These are phyloP conservation scores for Coniochaeta sp. DNA, from an alignment of 2,329 filamentous ascomycete genomes.

Conservation along the genomic window DNA sequence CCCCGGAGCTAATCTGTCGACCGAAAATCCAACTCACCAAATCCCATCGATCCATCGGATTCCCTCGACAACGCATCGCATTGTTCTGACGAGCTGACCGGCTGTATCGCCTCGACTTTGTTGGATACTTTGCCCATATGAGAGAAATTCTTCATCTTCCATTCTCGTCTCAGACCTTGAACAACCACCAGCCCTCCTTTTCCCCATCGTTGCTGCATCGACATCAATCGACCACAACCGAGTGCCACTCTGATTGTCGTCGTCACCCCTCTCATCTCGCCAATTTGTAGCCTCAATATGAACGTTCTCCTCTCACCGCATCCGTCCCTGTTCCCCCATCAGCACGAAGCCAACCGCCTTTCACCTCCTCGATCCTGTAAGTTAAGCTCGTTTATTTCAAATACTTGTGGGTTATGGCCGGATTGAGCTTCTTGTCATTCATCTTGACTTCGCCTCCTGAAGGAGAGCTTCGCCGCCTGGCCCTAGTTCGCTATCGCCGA, in stretches of 20 bases:
- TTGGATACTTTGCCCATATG: neutral
- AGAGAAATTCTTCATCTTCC: too few species aligned
- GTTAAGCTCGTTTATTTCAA: conserved; percentile 19
- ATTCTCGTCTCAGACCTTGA: neutral
- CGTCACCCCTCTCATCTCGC: neutral
- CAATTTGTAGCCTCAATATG: conserved; percentile 32
- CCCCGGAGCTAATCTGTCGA: neutral
- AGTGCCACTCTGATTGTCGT: neutral
- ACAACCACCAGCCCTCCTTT: neutral
- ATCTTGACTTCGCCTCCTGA: too few species aligned
- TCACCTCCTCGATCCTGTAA: conserved; percentile 49
- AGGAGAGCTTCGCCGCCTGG: too few species aligned
- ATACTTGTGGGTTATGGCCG: neutral
- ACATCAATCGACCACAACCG: neutral
- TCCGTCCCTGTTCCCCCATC: conserved; percentile 50
- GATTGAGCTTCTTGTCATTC: too few species aligned
- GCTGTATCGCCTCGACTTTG: neutral
- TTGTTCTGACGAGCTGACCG: neutral
- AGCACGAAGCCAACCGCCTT: conserved; percentile 46
- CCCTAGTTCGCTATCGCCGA: too few species aligned
- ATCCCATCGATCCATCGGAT: neutral
- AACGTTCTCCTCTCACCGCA: conserved; percentile 56
- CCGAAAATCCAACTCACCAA: neutral
- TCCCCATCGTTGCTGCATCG: conserved; percentile 1
- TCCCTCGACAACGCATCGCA: neutral